These are phyloP conservation scores for Podaxis sp. DNA, from an alignment of 768 basidiomycete genomes.

Conservation along the genomic window DNA sequence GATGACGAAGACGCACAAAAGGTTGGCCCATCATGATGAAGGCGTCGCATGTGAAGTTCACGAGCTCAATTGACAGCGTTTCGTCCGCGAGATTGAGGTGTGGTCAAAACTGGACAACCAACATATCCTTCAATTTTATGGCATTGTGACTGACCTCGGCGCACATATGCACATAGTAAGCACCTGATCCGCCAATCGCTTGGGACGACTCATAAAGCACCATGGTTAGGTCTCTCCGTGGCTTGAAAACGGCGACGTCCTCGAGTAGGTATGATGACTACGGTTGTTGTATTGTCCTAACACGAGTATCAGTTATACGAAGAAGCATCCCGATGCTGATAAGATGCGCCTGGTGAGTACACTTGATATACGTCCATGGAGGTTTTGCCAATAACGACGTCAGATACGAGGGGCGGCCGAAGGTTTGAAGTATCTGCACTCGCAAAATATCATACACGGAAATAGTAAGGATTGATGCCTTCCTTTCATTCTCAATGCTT, in stretches of 20 bases:
- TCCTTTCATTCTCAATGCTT: background rate
- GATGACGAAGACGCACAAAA: background rate
- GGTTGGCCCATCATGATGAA: background rate
- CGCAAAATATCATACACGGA: background rate
- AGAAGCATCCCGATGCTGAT: background rate
- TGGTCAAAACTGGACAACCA: slow-evolving; percentile 1
- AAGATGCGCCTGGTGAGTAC: background rate
- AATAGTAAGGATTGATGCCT: background rate
- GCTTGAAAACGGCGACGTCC: background rate
- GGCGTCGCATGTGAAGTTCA: background rate
- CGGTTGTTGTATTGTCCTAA: background rate
- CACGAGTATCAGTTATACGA: background rate
- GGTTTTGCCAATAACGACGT: background rate
- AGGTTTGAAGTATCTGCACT: background rate
- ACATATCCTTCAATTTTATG: slow-evolving; percentile 2
- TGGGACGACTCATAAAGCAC: background rate
- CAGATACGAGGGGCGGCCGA: slow-evolving; percentile 3
- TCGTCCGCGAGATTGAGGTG: slow-evolving; percentile 4
- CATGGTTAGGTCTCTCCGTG: background rate
- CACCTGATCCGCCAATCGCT: background rate
- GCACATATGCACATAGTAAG: background rate
- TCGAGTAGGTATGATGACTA: background rate
- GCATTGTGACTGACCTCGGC: background rate
- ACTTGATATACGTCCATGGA: background rate
- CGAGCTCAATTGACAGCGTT: background rate